Evolutionary conservation across 164 flowering plant genomes (phyloP), one percentile per base, ranked within the genome.

Genomic region (Annona squamosa): DNA sequence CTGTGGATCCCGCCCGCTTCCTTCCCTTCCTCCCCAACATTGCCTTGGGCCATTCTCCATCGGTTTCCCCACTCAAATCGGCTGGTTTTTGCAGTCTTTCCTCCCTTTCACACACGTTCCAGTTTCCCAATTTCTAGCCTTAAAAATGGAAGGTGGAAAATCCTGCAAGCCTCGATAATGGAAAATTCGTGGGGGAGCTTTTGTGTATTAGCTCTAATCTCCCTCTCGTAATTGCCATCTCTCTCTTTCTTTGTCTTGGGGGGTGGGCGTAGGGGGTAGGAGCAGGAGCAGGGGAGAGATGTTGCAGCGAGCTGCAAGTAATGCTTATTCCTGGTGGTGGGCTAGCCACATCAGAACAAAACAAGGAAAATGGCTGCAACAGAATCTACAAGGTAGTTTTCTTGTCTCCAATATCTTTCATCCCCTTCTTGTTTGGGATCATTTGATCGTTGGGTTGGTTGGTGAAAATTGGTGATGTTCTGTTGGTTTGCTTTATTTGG

Each of bases 281-380:
- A 43, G 46, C 41, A 46, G 43, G 68, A 66, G 68, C 41, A 46
- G 43, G 68, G 43, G 16, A 66, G 68, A 41, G 68, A 66, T 66
- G 68, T 66, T 66, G 48, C 68, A 66, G 13, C 9, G 47, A 43
- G 68, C 68, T 66, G 68, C 68, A 43, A 66, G 43, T 46, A 66
- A 42, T 66, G 48, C n/a, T 44, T 13, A 42, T 43, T 66, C 68
- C 68, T 66, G 68, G 68, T 66, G n/a, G 46, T 66, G 68, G 68
- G 45, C 46, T 19, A 66, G 47, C 46, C 68, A 66, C 68, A 42
- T 66, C 48, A 66, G 45, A 17, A 41, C 68, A 44, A 66, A 43
- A 46, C 68, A 16, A 42, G 68, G 68, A n/a, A 66, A 66, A 66
- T 66, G 68, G 68, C 68, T 66, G 44, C 68, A 42, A 66, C 68